Base-by-base conservation (phyloP, 1,284 basidiomycete species). In the Naganishia sp. region DNA sequence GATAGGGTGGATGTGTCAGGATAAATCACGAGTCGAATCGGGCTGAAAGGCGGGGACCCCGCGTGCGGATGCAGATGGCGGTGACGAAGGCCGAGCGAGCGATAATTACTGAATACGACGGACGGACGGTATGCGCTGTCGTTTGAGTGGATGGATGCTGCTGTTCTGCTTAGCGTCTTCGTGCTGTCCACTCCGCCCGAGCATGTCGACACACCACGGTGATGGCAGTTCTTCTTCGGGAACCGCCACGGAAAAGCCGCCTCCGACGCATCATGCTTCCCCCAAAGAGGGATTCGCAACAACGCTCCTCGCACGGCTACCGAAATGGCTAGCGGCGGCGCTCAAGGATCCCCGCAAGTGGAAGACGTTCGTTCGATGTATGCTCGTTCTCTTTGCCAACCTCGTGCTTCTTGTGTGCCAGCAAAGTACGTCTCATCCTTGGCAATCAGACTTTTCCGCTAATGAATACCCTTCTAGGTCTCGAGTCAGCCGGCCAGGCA, bases 311-410 rank as follows among this genome's bases (percentile, higher is more conserved):
- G 35, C 32, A 13, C 52, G 41, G 42, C 35, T 47, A 11, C 47
- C 42, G 17, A 49, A 45, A 21, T 61, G 58, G 58, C 41, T 61
- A 11, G 18, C 28, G 28, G 28, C 47, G 13, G 47, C 61, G 21
- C 10, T 35, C 25, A 66, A 70, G 25, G 64, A 73, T 49, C 60
- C 56, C 11, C 63, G 76, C 21, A 71, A 72, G 49, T 80, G 77
- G 77, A 78, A 79, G 71, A 76, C 73, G 42, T 79, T 73, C 53
- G 50, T 72, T 25, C 65, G 78, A 47, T 73, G 71, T 50, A 72
- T 77, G 73, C 47, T 79, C 6, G 74, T 71, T 6, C 61, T 72
- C 2, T 72, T 79, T 17, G 72, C 66, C 3, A 66, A 70, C 7
- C 47, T 75, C 62, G 68, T 80, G 23, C 54, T 78, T 3, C 68